Conservation (phyloP, 306 rosid species). For the Cicer bijugum region DNA sequence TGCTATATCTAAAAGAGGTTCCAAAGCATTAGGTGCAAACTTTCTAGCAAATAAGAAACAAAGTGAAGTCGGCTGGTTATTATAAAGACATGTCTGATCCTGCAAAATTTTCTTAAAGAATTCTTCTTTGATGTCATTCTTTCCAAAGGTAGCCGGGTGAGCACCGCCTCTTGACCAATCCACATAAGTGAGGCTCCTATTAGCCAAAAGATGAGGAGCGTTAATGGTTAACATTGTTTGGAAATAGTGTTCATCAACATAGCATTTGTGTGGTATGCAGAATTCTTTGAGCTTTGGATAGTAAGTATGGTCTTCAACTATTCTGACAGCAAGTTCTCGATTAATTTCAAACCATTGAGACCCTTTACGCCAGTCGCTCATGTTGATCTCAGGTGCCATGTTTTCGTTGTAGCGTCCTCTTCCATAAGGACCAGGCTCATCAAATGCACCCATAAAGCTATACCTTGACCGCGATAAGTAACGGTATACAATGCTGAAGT, state of each 20-base stretch:
- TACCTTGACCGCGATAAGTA: slow-evolving; percentile 77
- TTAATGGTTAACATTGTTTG: slow-evolving; percentile 84
- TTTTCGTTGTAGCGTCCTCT: slow-evolving; percentile 81
- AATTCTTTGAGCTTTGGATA: slow-evolving; percentile 73
- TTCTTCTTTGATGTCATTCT: slow-evolving; percentile 74
- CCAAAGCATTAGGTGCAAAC: slow-evolving; percentile 93
- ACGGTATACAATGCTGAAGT: slow-evolving; percentile 72
- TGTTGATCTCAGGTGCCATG: slow-evolving; percentile 88
- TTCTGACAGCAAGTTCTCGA: slow-evolving; percentile 69
- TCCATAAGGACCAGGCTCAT: slow-evolving; percentile 89
- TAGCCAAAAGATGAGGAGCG: slow-evolving; percentile 79
- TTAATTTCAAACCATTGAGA: slow-evolving; percentile 94
- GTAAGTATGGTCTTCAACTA: slow-evolving; percentile 72
- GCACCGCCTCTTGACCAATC: slow-evolving; percentile 99
- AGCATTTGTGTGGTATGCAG: slow-evolving; percentile 81
- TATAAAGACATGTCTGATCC: slow-evolving; percentile 71
- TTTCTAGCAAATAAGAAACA: slow-evolving; percentile 94
- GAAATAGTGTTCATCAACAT: slow-evolving; percentile 97
- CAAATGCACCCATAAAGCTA: slow-evolving; percentile 88
- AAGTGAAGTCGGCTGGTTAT: slow-evolving; percentile 81
- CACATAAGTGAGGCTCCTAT: slow-evolving; percentile 84
- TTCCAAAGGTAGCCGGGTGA: slow-evolving; percentile 97
- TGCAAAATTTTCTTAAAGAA: slow-evolving; percentile 70
- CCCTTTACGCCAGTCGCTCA: slow-evolving; percentile 92
- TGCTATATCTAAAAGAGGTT: slow-evolving; percentile 71